Evolutionary conservation across 345 rosid species (phyloP), one percentile per base, ranked within the genome.

Genomic region (Theobroma cacao): DNA sequence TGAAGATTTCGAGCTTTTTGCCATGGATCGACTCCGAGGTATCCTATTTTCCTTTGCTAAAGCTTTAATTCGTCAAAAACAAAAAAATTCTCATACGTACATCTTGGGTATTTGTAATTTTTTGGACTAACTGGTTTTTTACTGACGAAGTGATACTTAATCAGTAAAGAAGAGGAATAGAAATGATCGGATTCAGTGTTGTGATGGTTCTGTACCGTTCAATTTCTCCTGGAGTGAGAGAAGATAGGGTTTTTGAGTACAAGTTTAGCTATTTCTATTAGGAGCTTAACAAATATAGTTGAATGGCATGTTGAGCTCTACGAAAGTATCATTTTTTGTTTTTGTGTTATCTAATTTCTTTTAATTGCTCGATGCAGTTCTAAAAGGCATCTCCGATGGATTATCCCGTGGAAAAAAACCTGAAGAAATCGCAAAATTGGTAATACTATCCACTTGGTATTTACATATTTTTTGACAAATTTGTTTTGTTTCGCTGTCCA

Each of bases 1-100:
- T 56, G 97, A 91, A 78, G 97, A 94, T 75, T 96, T 92, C 87
- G 98, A 94, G 89, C 91, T 89, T 84, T 92, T 86, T 82, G 97
- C 99, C 82, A 79, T 91, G 64, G 95, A 94, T 88, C 95, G 97
- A 65, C 89, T 96, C 74, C 92, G 94, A 84, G 99, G 99, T 96
- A 26, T 31, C 24, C 41, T 28, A 38, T 2, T 62, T 11, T 5
- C 60, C 2, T 43, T 11, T 69, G 31, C 24, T 33, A 43, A 20
- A 20, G 6, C 17, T 65, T 65, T 34, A 61, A 31, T 61, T 31
- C 17, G 1, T 59, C 64, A 59, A 59, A 22, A 52, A n/a, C n/a
- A 52, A 52, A 52, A 18, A 1, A 5, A 5, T 20, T 26, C 43
- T 34, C 5, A 14, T 18, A 5, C 2, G 22, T 17, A 52, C 22